A percentile compares a stretch with the other conserved stretches of the same genome.
phyloP scores from a whole-genome alignment of 768 basidiomycete species.

The Macrolepiota dolichaula region DNA sequence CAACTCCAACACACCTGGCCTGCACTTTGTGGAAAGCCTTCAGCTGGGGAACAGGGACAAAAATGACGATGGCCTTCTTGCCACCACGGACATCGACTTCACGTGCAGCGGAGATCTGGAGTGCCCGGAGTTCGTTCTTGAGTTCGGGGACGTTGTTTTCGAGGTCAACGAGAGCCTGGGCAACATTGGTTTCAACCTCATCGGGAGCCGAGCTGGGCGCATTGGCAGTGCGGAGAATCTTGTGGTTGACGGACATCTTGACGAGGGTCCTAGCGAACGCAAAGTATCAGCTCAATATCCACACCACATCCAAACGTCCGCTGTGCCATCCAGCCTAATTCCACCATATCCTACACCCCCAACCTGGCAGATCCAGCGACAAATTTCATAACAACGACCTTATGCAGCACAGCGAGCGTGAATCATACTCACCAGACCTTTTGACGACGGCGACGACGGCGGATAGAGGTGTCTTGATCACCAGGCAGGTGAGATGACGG shows the following conservation, averaged over 20 bases:
- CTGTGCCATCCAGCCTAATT: constrained; percentile 56
- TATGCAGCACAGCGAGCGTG: constrained; percentile 26
- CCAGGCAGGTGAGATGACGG: constrained; percentile 20
- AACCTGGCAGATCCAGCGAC: constrained; percentile 17
- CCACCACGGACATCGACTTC: constrained; percentile 99
- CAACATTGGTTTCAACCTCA: constrained; percentile 88
- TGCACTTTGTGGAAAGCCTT: constrained; percentile 99
- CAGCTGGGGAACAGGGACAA: constrained; percentile 94
- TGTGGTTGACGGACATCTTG: constrained; percentile 76
- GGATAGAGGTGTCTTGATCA: constrained; percentile 31
- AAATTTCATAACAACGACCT: constrained; percentile 20
- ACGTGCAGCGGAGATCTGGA: constrained; percentile 97
- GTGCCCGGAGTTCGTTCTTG: constrained; percentile 91
- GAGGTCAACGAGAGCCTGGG: constrained; percentile 95
- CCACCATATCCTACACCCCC: constrained; percentile 19
- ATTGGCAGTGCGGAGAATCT: constrained; percentile 96
- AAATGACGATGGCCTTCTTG: constrained; percentile 98
- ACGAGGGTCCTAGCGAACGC: constrained; percentile 30
- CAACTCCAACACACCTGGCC: constrained; percentile 61
- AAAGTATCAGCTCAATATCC: constrained; percentile 46
- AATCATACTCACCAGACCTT: constrained; percentile 63
- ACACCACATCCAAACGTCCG: constrained; percentile 25
- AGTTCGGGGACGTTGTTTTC: constrained; percentile 98
- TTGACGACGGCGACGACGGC: constrained; percentile 53
- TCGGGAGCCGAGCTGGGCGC: constrained; percentile 87